These are phyloP conservation scores for Verruconis gallopava DNA, from an alignment of 2,329 filamentous ascomycete genomes.

Conservation along the genomic window DNA sequence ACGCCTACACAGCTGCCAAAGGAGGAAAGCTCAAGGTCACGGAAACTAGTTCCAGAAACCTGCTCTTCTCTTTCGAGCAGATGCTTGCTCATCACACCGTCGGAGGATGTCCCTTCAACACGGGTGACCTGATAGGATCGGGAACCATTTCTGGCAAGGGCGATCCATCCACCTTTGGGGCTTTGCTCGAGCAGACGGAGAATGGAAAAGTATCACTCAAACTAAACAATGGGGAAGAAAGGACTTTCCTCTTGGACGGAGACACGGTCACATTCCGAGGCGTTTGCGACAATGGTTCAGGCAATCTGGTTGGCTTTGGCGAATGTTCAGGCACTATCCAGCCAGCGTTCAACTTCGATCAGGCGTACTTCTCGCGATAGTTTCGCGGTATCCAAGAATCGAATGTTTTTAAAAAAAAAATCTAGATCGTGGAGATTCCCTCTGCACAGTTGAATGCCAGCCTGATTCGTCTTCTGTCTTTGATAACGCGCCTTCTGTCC, in stretches of 20 bases:
- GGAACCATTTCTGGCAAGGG: slow-evolving; percentile 62
- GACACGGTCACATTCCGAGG: slow-evolving; percentile 44
- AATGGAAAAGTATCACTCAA: slow-evolving; percentile 53
- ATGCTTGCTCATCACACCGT: slow-evolving; percentile 12
- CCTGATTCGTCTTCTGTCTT: no score
- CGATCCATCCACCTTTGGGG: slow-evolving; percentile 53
- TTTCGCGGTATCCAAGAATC: no score
- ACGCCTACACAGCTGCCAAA: not conserved
- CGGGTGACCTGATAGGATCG: slow-evolving; percentile 63
- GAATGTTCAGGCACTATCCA: slow-evolving; percentile 54
- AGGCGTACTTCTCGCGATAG: no score
- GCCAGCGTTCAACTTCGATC: slow-evolving; percentile 23
- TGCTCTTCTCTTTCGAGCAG: slow-evolving; percentile 49
- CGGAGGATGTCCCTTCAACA: slow-evolving; percentile 55
- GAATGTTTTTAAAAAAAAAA: no score
- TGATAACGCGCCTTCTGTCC: no score
- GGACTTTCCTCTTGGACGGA: slow-evolving; percentile 61
- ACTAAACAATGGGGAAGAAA: slow-evolving; percentile 50
- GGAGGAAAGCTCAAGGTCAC: slow-evolving; percentile 41
- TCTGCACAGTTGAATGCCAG: no score
- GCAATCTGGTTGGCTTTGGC: slow-evolving; percentile 62
- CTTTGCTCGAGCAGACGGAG: slow-evolving; percentile 58
- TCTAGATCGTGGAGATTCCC: no score
- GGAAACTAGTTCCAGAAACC: slow-evolving; percentile 7
- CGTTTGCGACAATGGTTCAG: slow-evolving; percentile 47